phyloP scores from a whole-genome alignment of 176 grass and related monocot species.

The Paspalum vaginatum region DNA sequence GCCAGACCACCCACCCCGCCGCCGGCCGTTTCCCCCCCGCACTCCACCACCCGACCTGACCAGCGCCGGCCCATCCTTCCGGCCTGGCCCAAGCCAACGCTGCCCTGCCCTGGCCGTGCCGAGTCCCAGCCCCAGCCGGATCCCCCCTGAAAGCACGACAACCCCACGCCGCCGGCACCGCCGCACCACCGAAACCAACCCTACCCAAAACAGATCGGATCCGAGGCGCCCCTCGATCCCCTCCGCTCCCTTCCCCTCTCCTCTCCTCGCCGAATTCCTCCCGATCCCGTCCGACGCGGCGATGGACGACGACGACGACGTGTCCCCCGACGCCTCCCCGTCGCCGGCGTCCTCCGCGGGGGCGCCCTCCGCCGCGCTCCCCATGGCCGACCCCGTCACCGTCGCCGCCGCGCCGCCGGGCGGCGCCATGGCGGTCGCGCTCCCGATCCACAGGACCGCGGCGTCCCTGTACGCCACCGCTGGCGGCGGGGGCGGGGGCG shows the following conservation, averaged over 20 bases:
- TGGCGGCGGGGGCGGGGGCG: not conserved
- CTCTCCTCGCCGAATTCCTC: not conserved
- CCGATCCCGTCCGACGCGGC: conserved; percentile 7
- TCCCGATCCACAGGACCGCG: conserved; percentile 76
- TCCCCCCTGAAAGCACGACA: conserved; percentile 48
- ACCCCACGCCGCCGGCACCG: conserved; percentile 62
- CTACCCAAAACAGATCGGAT: conserved; percentile 41
- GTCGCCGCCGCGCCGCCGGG: conserved; percentile 55
- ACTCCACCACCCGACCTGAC: conserved; percentile 17
- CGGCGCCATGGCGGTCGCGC: conserved; percentile 49
- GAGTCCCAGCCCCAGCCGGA: conserved; percentile 43
- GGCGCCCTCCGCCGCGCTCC: too few relatives aligned
- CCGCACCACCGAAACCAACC: conserved; percentile 55
- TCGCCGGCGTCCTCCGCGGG: conserved; percentile 28
- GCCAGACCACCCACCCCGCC: conserved; percentile 43
- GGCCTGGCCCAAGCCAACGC: conserved; percentile 57
- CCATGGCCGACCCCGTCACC: conserved; percentile 50
- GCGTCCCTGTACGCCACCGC: conserved; percentile 32
- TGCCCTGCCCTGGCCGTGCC: conserved; percentile 29
- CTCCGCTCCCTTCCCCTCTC: not conserved
- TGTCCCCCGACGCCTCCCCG: conserved; percentile 24
- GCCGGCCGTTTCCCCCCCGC: conserved; percentile 44
- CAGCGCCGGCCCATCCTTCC: conserved; percentile 49
- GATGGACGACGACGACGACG: conserved; percentile 59
- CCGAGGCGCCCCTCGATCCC: not conserved